These are phyloP conservation scores for Chalciporus chontae DNA, from an alignment of 768 basidiomycete genomes.

Conservation along the genomic window DNA sequence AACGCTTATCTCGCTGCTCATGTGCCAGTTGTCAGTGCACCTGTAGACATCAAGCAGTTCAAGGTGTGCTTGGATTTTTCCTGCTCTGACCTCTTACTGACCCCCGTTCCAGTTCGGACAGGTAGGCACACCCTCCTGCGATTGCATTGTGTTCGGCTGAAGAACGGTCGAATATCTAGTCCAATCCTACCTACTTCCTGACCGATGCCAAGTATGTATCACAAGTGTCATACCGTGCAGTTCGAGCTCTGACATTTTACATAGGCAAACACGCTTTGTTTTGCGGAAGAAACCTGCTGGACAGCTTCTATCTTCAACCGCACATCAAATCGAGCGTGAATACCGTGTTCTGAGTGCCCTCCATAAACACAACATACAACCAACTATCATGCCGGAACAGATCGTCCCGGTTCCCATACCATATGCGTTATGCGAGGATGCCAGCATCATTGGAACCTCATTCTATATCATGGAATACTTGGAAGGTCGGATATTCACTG, in stretches of 20 bases:
- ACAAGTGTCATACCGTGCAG: neutral
- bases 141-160: neutral
- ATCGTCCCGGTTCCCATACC: slow-evolving; percentile 85
- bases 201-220: slow-evolving; percentile 63
- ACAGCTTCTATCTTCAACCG: slow-evolving; percentile 80
- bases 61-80: slow-evolving; percentile 49
- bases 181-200: slow-evolving; percentile 95
- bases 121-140: slow-evolving; percentile 41
- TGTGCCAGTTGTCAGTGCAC: slow-evolving; percentile 53
- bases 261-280: slow-evolving; percentile 64
- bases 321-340: slow-evolving; percentile 95
- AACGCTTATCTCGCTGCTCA: slow-evolving; percentile 60
- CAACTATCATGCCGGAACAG: slow-evolving; percentile 44
- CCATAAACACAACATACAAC: slow-evolving; percentile 62
- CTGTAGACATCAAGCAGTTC: slow-evolving; percentile 88
- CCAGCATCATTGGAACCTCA: slow-evolving; percentile 72
- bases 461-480: slow-evolving; percentile 98
- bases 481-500: slow-evolving; percentile 91
- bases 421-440: slow-evolving; percentile 79
- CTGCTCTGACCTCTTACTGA: neutral
- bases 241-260: neutral
- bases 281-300: slow-evolving; percentile 93
- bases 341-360: slow-evolving; percentile 77
- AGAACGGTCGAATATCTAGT: slow-evolving; percentile 43
- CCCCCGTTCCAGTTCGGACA: slow-evolving; percentile 72